Conservation (phyloP, 202 grass and related monocot genomes). For the Digitaria exilis region DNA sequence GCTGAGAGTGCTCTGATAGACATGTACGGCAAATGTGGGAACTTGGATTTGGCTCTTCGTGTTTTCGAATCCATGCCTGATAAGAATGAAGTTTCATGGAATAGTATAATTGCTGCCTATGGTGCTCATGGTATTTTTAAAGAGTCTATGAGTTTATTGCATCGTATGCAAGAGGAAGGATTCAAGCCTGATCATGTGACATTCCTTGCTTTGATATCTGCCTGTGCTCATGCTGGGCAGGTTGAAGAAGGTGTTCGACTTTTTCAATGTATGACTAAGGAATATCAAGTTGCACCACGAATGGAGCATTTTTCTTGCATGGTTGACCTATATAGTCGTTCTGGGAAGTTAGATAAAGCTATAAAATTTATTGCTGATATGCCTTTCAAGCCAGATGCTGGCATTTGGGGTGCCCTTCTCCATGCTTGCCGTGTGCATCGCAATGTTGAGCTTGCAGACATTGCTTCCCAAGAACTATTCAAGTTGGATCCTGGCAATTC, state of each 20-base stretch:
- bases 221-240: constrained; percentile 78
- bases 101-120: constrained; percentile 88
- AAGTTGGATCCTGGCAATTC: constrained; percentile 79
- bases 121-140: constrained; percentile 77
- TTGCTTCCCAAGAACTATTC: constrained; percentile 69
- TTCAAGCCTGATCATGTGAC: constrained; percentile 76
- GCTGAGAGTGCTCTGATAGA: constrained; percentile 81
- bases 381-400: constrained; percentile 78
- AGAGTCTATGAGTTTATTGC: constrained; percentile 61
- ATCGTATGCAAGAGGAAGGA: constrained; percentile 67
- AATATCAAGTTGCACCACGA: constrained; percentile 55
- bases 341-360: constrained; percentile 71
- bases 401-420: constrained; percentile 88
- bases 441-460: constrained; percentile 68
- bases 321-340: constrained; percentile 78
- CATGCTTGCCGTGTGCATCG: constrained; percentile 73
- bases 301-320: constrained; percentile 88
- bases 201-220: constrained; percentile 81
- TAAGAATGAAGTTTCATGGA: constrained; percentile 89
- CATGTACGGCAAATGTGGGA: constrained; percentile 87
- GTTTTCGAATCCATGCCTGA: constrained; percentile 76
- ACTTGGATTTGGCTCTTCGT: constrained; percentile 59
- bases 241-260: constrained; percentile 69
- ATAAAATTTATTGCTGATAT: constrained; percentile 63
- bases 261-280: constrained; percentile 62